Percentiles rank a stretch among this genome's conserved stretches.
phyloP scores from a whole-genome alignment of 768 basidiomycete species.

The Macrolepiota dolichaula region DNA sequence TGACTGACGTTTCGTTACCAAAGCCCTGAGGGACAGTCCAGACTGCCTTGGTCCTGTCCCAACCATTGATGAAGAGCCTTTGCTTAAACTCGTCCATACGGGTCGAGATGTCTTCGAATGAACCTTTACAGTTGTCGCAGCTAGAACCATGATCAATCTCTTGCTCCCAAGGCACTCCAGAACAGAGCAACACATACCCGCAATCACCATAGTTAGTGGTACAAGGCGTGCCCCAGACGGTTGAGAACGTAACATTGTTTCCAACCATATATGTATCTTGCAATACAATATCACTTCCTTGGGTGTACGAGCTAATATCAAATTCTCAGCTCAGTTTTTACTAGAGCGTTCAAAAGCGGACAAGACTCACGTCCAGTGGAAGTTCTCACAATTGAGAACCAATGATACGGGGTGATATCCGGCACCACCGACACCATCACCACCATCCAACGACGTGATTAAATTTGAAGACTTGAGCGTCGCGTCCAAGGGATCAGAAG shows the following conservation, averaged over 20 bases:
- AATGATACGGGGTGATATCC: conserved; percentile 67
- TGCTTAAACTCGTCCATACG: conserved; percentile 65
- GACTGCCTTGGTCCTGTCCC: conserved; percentile 64
- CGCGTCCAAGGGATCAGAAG: conserved; percentile 62
- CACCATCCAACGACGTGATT: conserved; percentile 56
- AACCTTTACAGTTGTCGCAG: conserved; percentile 62
- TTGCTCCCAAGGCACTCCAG: background rate
- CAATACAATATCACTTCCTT: conserved; percentile 68
- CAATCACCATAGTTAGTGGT: conserved; percentile 68
- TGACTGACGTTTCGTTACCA: conserved; percentile 50
- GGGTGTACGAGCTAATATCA: conserved; percentile 35
- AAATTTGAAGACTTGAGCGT: conserved; percentile 49
- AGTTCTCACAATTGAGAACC: conserved; percentile 66
- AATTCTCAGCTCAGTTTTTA: background rate
- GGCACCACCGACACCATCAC: conserved; percentile 41
- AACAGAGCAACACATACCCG: conserved; percentile 43
- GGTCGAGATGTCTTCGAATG: conserved; percentile 66
- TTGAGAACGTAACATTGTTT: conserved; percentile 65
- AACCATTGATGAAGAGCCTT: conserved; percentile 58
- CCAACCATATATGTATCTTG: conserved; percentile 61
- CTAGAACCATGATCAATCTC: conserved; percentile 17
- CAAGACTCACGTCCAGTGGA: conserved; percentile 46
- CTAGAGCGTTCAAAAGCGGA: background rate
- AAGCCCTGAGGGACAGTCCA: conserved; percentile 86
- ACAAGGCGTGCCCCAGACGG: conserved; percentile 59